These are phyloP conservation scores for Trifolium fragiferum DNA, from an alignment of 306 rosid genomes.

Conservation along the genomic window DNA sequence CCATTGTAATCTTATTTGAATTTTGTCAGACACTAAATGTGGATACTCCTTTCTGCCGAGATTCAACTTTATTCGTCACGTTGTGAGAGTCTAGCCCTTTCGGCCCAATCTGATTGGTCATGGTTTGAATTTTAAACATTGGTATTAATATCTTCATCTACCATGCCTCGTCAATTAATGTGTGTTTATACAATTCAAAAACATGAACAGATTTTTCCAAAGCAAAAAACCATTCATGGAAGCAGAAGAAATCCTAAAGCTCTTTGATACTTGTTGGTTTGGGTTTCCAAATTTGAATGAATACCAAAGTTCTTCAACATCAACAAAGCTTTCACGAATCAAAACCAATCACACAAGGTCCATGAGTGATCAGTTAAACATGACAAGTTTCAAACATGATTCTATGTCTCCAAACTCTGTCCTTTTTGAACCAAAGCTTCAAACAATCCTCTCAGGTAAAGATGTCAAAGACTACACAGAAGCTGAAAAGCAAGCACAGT, in stretches of 20 bases:
- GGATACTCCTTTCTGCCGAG: too few relatives aligned
- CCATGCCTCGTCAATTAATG: conserved; percentile 25
- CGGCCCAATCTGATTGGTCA: too few relatives aligned
- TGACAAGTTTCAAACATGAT: conserved; percentile 47
- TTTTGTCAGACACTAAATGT: too few relatives aligned
- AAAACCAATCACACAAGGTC: conserved; percentile 56
- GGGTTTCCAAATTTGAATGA: conserved; percentile 47
- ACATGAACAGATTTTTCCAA: conserved; percentile 26
- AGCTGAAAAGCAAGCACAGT: conserved; percentile 31
- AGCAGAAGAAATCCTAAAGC: conserved; percentile 57
- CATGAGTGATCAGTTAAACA: conserved; percentile 69
- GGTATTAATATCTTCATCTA: background rate
- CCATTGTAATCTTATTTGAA: too few relatives aligned
- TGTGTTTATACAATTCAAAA: conserved; percentile 32
- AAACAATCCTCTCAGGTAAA: conserved; percentile 60
- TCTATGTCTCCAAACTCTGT: conserved; percentile 59
- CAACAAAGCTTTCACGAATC: conserved; percentile 43
- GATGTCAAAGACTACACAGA: conserved; percentile 46
- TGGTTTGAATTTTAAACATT: background rate
- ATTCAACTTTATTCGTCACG: too few relatives aligned
- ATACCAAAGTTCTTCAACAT: conserved; percentile 23
- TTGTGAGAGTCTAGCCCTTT: too few relatives aligned
- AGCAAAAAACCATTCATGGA: conserved; percentile 60
- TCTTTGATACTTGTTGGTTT: conserved; percentile 75
- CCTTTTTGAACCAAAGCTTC: conserved; percentile 51